phyloP scores from a whole-genome alignment of 805 yeast species.

The Tetrapisispora arboricola region DNA sequence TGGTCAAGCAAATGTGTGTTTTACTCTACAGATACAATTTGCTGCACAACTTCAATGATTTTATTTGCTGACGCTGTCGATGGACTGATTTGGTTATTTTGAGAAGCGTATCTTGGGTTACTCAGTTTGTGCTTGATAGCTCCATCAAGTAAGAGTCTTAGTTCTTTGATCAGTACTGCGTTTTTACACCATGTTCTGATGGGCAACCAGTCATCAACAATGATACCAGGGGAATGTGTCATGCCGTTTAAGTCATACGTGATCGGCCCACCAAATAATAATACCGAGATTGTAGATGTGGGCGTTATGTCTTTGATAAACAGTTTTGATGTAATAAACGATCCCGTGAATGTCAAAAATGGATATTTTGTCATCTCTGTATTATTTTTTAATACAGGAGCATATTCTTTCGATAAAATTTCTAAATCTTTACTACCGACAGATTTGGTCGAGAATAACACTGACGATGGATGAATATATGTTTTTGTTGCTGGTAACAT shows the following conservation, averaged over 20 bases:
- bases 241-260: slow-evolving; percentile 42
- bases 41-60: slow-evolving; percentile 34
- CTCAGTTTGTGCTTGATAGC: slow-evolving; percentile 55
- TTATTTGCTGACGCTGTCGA: slow-evolving; percentile 22
- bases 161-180: slow-evolving; percentile 69
- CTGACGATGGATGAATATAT: slow-evolving; percentile 80
- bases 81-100: background rate
- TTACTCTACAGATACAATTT: slow-evolving; percentile 21
- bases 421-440: slow-evolving; percentile 20
- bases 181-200: slow-evolving; percentile 89
- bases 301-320: slow-evolving; percentile 76
- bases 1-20: too few relatives aligned
- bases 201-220: slow-evolving; percentile 83
- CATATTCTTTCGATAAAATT: slow-evolving; percentile 11
- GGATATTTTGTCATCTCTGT: slow-evolving; percentile 36
- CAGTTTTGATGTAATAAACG: slow-evolving; percentile 55
- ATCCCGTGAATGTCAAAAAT: slow-evolving; percentile 53
- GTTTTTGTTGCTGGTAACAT: slow-evolving; percentile 56
- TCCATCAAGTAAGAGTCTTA: slow-evolving; percentile 55
- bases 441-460: slow-evolving; percentile 44
- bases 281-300: slow-evolving; percentile 54
- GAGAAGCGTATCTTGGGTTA: slow-evolving; percentile 32
- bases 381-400: slow-evolving; percentile 14
- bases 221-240: slow-evolving; percentile 67
- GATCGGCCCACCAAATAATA: slow-evolving; percentile 75